phyloP scores from a whole-genome alignment of 1,284 basidiomycete species.

The Cystobasidiaceae sp. region DNA sequence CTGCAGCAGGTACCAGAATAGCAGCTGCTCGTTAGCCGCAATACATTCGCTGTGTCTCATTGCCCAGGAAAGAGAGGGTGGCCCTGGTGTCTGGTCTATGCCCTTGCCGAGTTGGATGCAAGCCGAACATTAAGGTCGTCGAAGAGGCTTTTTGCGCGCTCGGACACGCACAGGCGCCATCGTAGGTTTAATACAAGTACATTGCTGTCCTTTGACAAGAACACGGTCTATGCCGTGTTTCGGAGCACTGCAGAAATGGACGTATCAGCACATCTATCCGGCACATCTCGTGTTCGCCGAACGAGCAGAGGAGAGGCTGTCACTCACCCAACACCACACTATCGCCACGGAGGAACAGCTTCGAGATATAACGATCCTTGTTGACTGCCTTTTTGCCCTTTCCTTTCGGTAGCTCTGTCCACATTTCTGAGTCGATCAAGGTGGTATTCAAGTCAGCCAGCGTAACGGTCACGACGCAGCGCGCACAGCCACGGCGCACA shows the following conservation, averaged over 20 bases:
- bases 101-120: too few species aligned
- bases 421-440: slow-evolving; percentile 85
- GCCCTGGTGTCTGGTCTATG: too few species aligned
- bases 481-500: slow-evolving; percentile 21
- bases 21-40: too few species aligned
- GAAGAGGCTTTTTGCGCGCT: too few species aligned
- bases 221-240: neutral
- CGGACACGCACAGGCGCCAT: too few species aligned
- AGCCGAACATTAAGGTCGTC: too few species aligned
- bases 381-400: slow-evolving; percentile 98
- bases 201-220: too few species aligned
- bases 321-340: slow-evolving; percentile 85
- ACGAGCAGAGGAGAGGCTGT: neutral
- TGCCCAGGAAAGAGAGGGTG: too few species aligned
- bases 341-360: slow-evolving; percentile 76
- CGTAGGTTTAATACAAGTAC: too few species aligned
- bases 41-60: too few species aligned
- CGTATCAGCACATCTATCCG: neutral
- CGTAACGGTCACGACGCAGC: neutral
- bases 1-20: too few species aligned
- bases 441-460: too few species aligned
- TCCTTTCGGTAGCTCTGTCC: slow-evolving; percentile 96
- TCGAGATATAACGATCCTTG: slow-evolving; percentile 98
- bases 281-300: neutral
- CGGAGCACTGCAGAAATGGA: neutral